phyloP scores from a whole-genome alignment of 164 flowering plant species.

The Vitis cinerea region DNA sequence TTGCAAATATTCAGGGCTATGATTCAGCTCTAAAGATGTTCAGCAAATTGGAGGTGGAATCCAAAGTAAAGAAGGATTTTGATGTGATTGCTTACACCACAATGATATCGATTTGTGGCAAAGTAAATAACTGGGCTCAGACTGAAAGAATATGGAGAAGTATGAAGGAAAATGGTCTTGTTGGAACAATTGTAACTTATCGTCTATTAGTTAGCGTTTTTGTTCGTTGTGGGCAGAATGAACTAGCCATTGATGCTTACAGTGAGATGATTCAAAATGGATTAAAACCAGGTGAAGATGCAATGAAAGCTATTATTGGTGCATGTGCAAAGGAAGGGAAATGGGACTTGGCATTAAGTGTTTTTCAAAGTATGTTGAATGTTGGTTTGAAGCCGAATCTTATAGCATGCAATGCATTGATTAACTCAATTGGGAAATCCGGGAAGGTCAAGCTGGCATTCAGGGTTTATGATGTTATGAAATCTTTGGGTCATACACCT shows the following conservation, averaged over 20 bases:
- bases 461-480: conserved; percentile 47
- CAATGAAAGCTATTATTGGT: conserved; percentile 67
- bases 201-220: conserved; percentile 60
- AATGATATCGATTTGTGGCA: conserved; percentile 66
- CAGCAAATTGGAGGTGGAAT: conserved; percentile 38
- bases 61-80: conserved; percentile 30
- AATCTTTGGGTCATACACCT: conserved; percentile 51
- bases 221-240: conserved; percentile 65
- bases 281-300: conserved; percentile 50
- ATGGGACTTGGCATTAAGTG: conserved; percentile 57
- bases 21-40: conserved; percentile 63
- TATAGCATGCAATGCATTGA: conserved; percentile 67
- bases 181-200: conserved; percentile 68
- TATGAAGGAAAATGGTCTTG: conserved; percentile 56
- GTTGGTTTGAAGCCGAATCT: conserved; percentile 52
- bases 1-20: conserved; percentile 48
- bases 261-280: conserved; percentile 63
- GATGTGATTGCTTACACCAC: conserved; percentile 84
- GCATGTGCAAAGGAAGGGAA: conserved; percentile 77
- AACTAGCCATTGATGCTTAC: conserved; percentile 80
- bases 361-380: conserved; percentile 59
- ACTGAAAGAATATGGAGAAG: conserved; percentile 67
- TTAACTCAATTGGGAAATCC: conserved; percentile 78
- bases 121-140: conserved; percentile 54
- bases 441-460: conserved; percentile 63